Percentiles rank a stretch among this genome's conserved stretches.
Conservation (phyloP, 192 early-diverging fungal species). For the Coemansia sp. region DNA sequence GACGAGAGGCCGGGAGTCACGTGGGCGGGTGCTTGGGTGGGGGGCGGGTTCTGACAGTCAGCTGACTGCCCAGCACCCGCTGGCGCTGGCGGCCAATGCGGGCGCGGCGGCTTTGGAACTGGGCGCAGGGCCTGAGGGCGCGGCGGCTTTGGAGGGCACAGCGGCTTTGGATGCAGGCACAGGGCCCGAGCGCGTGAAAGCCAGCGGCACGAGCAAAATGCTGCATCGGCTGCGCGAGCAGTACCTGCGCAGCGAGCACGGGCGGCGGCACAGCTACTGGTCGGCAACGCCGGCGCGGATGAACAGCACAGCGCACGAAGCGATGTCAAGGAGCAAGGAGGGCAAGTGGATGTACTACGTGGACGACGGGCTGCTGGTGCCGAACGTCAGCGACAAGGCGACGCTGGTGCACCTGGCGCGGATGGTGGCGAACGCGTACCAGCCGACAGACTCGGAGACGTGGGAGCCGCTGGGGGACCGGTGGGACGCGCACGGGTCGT, state of each 20-base stretch:
- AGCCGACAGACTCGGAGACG: constrained; percentile 56
- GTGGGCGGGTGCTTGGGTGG: neutral
- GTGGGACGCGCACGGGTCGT: constrained; percentile 65
- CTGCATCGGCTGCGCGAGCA: constrained; percentile 22
- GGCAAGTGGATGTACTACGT: constrained; percentile 47
- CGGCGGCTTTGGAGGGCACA: neutral
- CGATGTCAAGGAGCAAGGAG: constrained; percentile 31
- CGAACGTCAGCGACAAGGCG: constrained; percentile 68
- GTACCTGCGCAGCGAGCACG: constrained; percentile 40
- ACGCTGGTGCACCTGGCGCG: constrained; percentile 73
- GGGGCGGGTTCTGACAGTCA: neutral
- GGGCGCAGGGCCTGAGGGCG: constrained; percentile 12
- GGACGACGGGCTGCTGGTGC: constrained; percentile 56
- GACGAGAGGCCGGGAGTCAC: neutral
- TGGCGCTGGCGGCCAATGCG: constrained; percentile 10
- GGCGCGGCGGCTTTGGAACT: neutral
- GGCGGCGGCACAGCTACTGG: neutral
- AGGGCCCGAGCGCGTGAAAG: neutral
- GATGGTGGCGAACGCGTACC: constrained; percentile 88
- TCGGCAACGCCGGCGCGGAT: neutral
- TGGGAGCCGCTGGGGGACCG: constrained; percentile 69
- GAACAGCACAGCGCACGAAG: constrained; percentile 9
- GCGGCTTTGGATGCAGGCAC: neutral
- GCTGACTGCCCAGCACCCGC: constrained; percentile 11
- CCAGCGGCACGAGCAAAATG: constrained; percentile 21